Evolutionary conservation across 2,329 filamentous ascomycete genomes (phyloP), one percentile per base, ranked within the genome.

Genomic region (Exophiala viscosa): DNA sequence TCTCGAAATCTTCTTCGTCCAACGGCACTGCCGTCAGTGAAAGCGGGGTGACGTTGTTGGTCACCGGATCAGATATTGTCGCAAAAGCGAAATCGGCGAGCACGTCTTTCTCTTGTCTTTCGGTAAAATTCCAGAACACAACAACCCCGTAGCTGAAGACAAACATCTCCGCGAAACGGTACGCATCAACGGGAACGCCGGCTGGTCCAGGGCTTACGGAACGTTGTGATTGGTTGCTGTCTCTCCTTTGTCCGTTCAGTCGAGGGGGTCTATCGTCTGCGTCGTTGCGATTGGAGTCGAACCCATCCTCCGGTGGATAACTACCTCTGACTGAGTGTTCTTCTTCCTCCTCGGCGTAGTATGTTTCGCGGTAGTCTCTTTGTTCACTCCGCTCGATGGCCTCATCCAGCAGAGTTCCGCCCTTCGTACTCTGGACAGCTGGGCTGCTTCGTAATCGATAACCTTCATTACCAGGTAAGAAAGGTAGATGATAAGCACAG

Each of bases 61-160:
- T 62, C 2, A 68, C 69, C 2, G 54, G 52, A 17, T 62, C 60
- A 28, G 66, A 65, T 1, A 60, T 61, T 3, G 71, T 71, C 7
- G 71, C 70, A 71, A 99, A 97, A 1, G 90, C 93, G 48, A 99
- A 76, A 69, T 99, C 93, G 35, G 93, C 93, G 17, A 99, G 80
- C 42, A 97, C 89, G 64, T 96, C 91, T 70, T 96, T 96, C 69
- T 99, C 93, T 68, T 99, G 93, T 60, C 86, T 82, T 69, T 96
- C 91, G 9, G 89, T 92, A 64, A 99, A 96, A 69, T 99, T 99
- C 93, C 93, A 99, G 68, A 99, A 96, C 4, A 99, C 93, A 0
- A 93, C 92, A 0, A 99, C 92, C 15, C 93, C 93, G 66, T 99
- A 99, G 13, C 88, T 92, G 70, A 95, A 97, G 63, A 99, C 86